phyloP scores from a whole-genome alignment of 202 grass and related monocot genomes.

The Zoysia matrella region DNA sequence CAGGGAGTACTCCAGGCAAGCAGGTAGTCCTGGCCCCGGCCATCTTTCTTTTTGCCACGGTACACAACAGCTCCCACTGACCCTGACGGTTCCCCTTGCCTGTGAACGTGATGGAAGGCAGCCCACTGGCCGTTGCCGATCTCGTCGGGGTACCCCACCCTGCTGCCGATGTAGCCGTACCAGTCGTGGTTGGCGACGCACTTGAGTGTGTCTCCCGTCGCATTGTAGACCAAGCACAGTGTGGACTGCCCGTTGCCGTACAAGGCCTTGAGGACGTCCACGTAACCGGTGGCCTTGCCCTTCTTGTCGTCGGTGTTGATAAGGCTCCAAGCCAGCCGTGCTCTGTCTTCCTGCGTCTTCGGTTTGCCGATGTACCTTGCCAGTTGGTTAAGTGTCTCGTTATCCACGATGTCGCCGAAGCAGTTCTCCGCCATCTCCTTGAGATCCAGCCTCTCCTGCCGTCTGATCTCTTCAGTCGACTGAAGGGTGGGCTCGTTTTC shows the following conservation, averaged over 20 bases:
- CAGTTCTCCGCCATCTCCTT: neutral
- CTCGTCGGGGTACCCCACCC: neutral
- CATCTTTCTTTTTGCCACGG: neutral
- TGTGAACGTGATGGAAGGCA: constrained; percentile 16
- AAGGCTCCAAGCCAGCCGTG: neutral
- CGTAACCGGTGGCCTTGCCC: neutral
- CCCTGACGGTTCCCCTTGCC: neutral
- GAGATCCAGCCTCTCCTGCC: neutral
- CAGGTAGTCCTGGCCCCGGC: neutral
- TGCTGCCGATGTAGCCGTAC: neutral
- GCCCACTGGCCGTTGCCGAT: constrained; percentile 29
- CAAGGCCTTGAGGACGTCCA: constrained; percentile 1
- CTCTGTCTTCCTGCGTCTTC: constrained; percentile 3
- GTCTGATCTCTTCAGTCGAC: neutral
- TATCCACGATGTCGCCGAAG: neutral
- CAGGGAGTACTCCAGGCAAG: neutral
- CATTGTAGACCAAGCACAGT: constrained; percentile 19
- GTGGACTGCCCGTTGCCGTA: constrained; percentile 18
- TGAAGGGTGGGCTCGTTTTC: neutral
- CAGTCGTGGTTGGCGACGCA: neutral
- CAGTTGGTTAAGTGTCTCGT: neutral
- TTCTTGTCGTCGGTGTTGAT: neutral
- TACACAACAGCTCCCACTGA: constrained; percentile 1
- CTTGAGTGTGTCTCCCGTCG: neutral
- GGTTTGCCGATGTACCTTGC: neutral